Base-by-base conservation (phyloP, 2,329 filamentous ascomycete genomes). In the Fusarium phyllophilum region DNA sequence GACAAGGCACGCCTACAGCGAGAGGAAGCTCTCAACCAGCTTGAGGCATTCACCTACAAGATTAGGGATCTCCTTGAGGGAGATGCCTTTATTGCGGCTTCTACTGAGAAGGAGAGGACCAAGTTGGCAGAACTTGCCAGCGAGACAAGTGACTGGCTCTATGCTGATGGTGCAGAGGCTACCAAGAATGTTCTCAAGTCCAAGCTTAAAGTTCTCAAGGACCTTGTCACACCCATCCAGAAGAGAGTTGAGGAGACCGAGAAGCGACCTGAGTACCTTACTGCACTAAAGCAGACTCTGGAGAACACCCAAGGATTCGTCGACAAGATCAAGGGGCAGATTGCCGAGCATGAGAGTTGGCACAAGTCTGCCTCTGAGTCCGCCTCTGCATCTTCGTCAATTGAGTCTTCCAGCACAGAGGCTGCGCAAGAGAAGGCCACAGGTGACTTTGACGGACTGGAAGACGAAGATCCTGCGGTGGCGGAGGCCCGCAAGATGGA, bases 1-100 rank as follows among this genome's bases (percentile, higher is more conserved):
- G 96, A 99, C 83, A 89, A 89, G 75, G 90, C 92, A 34, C 93
- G 95, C 57, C 84, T 91, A 41, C 86, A 91, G 66, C 91, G 95
- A 38, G 95, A 98, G 81, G 96, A 98, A 81, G 90, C 94, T 2
- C 86, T 98, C 65, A 99, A 98, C 83, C 92, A 93, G 74, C 90
- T 99, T n/a, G 96, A 99, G 83, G 92, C 89, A 18, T 98, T 93
- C 82, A 97, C 96, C 20, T 99, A 99, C 86, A 92, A 91, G 78
- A 89, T 93, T 34, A 92, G 95, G 33, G 95, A 98, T 81, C 87
- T 97, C 49, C 86, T 98, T 5, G 92, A 94, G 46, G 92, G 92
- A 68, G 91, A 94, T 54, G 86, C 87, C 2, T 98, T 98, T 80
- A 85, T 93, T 59, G 87, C 87, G 18, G 90, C 88, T 8, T 93